These are phyloP conservation scores for Lepidium sativum DNA, from an alignment of 345 rosid species.

Conservation along the genomic window DNA sequence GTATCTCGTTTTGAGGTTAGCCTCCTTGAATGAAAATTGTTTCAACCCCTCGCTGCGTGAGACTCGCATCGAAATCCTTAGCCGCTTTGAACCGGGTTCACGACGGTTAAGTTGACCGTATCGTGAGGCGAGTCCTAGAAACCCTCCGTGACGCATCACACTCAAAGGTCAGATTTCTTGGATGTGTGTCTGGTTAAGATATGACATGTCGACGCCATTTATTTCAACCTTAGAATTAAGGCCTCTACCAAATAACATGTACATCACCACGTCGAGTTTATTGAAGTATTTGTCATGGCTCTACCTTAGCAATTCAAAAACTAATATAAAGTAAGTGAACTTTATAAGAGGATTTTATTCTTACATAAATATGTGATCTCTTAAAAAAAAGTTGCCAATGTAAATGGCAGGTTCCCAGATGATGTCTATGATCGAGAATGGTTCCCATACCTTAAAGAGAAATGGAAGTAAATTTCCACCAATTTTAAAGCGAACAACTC, in stretches of 20 bases:
- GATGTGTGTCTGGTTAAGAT: constrained; percentile 33
- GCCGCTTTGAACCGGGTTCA: no score
- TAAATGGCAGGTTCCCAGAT: neutral
- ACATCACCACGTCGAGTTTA: neutral
- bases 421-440: neutral
- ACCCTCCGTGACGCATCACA: no score
- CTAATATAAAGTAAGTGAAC: neutral
- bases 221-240: constrained; percentile 15
- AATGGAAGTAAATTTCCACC: neutral
- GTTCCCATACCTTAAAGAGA: neutral
- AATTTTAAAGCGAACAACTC: neutral
- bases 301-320: neutral
- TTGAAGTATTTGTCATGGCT: neutral
- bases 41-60: no score
- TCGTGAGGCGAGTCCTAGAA: no score
- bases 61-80: no score
- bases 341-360: neutral
- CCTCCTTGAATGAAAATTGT: no score
- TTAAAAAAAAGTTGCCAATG: neutral
- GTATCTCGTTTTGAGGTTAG: no score
- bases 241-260: neutral
- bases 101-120: no score
- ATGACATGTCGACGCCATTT: constrained; percentile 22
- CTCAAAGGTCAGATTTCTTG: neutral
- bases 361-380: no score